Conservation (phyloP, 75 land plant genomes). For the Cupressus sempervirens region DNA sequence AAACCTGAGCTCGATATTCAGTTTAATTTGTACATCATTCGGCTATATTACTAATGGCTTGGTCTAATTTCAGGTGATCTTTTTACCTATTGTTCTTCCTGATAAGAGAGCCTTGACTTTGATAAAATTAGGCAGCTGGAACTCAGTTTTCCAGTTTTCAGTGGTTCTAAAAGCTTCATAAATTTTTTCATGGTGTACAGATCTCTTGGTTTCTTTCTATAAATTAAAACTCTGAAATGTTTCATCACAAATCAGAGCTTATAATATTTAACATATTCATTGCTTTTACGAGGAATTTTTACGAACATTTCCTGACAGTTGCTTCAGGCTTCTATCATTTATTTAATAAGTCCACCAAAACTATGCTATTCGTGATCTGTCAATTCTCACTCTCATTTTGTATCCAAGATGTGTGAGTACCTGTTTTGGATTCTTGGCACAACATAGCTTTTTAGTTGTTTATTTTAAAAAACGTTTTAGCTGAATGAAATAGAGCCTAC, state of each 20-base stretch:
- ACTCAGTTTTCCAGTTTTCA: neutral
- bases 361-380: neutral
- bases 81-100: neutral
- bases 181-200: neutral
- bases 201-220: neutral
- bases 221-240: neutral
- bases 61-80: neutral
- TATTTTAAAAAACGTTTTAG: neutral
- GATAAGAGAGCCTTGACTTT: neutral
- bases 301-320: neutral
- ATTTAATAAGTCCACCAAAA: neutral
- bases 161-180: neutral
- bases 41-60: too few relatives aligned
- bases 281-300: neutral
- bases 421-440: neutral
- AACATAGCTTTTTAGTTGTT: neutral
- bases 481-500: neutral
- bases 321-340: neutral
- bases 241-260: neutral
- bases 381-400: neutral
- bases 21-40: too few relatives aligned
- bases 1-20: neutral
- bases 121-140: neutral
- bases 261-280: too few relatives aligned
- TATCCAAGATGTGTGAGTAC: neutral